phyloP scores from a whole-genome alignment of 2,329 filamentous ascomycete species.

The Calonectria crousiana region DNA sequence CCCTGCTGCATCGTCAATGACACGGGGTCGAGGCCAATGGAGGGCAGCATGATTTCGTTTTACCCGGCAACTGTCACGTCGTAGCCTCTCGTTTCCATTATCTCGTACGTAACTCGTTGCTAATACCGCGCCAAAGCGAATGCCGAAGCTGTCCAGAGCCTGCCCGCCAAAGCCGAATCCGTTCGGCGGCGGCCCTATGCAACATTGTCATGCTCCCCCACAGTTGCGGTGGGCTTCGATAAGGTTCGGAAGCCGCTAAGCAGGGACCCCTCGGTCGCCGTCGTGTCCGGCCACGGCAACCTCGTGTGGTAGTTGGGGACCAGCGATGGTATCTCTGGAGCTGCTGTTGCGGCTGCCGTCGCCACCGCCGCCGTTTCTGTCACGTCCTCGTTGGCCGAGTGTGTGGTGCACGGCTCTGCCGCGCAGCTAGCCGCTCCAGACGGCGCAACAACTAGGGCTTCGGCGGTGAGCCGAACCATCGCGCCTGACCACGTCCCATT shows the following conservation, averaged over 20 bases:
- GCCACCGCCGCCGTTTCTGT: slow-evolving; percentile 15
- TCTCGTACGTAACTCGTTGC: slow-evolving; percentile 25
- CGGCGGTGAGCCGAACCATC: background rate
- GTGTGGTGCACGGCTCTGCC: background rate
- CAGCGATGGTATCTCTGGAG: slow-evolving; percentile 16
- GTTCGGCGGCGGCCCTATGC: slow-evolving; percentile 6
- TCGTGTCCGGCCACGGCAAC: slow-evolving; percentile 8
- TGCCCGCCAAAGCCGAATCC: slow-evolving; percentile 4
- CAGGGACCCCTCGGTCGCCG: slow-evolving; percentile 16
- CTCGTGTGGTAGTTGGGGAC: slow-evolving; percentile 1
- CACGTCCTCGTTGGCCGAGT: background rate
- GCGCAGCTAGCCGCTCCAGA: background rate
- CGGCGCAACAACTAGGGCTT: background rate
- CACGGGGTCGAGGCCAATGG: background rate
- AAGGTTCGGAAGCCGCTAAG: slow-evolving; percentile 43
- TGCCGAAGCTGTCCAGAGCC: slow-evolving; percentile 16
- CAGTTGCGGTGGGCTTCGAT: slow-evolving; percentile 34
- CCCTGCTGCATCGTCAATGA: background rate
- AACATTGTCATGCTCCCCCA: slow-evolving; percentile 23
- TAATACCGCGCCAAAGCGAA: slow-evolving; percentile 12
- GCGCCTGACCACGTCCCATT: background rate
- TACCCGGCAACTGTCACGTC: background rate
- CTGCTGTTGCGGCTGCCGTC: background rate
- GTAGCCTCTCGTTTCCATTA: slow-evolving; percentile 14
- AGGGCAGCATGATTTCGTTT: background rate